Conservation (phyloP, 495 filamentous ascomycete species). For the Elaphomyces granulatus region DNA sequence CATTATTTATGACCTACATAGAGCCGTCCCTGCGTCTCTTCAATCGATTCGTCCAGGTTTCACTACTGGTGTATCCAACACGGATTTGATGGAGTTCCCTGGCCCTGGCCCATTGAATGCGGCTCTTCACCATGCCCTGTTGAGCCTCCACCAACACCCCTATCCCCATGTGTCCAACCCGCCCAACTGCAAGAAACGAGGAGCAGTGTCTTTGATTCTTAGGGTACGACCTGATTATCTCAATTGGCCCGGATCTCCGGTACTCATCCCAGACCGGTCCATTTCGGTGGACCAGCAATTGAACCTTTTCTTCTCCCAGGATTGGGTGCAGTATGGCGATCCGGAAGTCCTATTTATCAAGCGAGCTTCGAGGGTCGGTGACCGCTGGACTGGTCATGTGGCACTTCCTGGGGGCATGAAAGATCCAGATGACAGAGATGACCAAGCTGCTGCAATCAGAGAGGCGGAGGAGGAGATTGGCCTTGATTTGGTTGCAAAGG, state of each 20-base stretch:
- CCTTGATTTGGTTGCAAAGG: slow-evolving; percentile 40
- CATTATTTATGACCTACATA: no score
- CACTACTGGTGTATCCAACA: no score
- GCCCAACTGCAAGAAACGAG: slow-evolving; percentile 45
- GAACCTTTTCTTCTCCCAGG: slow-evolving; percentile 48
- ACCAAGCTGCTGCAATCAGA: slow-evolving; percentile 49
- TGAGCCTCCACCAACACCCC: slow-evolving; percentile 36
- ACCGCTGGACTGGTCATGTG: slow-evolving; percentile 65
- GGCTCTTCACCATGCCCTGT: slow-evolving; percentile 32
- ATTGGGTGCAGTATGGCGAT: slow-evolving; percentile 61
- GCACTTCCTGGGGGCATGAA: slow-evolving; percentile 61
- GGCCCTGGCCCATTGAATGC: no score
- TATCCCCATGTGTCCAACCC: slow-evolving; percentile 53
- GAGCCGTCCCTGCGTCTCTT: no score
- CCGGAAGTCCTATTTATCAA: slow-evolving; percentile 70
- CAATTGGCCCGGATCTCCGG: slow-evolving; percentile 34
- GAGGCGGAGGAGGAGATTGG: slow-evolving; percentile 65
- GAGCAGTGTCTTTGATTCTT: slow-evolving; percentile 59
- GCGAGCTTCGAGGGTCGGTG: slow-evolving; percentile 51
- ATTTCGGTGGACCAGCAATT: slow-evolving; percentile 29
- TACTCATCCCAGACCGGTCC: slow-evolving; percentile 15
- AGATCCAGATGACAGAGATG: slow-evolving; percentile 53
- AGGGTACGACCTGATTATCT: slow-evolving; percentile 48
- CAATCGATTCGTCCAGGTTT: no score
- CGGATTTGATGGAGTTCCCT: no score